Evolutionary conservation across 23 red algal species (phyloP).

Genomic region (Gracilaria domingensis): DNA sequence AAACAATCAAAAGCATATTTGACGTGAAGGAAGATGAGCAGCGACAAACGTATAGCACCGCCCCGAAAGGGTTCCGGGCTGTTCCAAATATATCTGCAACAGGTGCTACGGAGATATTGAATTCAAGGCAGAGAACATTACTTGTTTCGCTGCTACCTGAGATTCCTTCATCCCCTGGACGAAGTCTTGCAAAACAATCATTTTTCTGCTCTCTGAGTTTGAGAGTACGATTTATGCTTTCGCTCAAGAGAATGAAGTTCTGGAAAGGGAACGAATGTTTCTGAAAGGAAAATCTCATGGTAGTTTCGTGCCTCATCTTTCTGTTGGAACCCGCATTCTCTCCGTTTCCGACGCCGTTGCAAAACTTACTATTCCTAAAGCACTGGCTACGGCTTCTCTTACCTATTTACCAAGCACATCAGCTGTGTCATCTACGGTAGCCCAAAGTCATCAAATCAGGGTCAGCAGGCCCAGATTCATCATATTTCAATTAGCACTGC

Average conservation of each 20-base stretch:
- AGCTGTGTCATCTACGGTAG: background rate
- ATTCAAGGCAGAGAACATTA: conserved; percentile 38
- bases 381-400: background rate
- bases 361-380: background rate
- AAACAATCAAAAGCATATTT: conserved; percentile 54
- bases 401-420: conserved; percentile 5
- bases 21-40: conserved; percentile 75
- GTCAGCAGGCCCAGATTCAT: no score
- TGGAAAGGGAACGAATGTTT: conserved; percentile 20
- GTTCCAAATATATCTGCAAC: conserved; percentile 31
- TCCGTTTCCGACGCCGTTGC: conserved; percentile 25
- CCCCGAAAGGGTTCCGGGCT: conserved; percentile 6
- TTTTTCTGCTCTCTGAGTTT: conserved; percentile 49
- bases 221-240: conserved; percentile 51
- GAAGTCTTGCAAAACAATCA: conserved; percentile 21
- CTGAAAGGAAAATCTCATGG: conserved; percentile 10
- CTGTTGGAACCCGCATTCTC: background rate
- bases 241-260: conserved; percentile 55
- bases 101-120: background rate
- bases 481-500: conserved; percentile 6
- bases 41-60: background rate
- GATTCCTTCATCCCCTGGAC: conserved; percentile 13
- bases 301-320: background rate
- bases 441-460: no score
- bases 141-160: conserved; percentile 35